Percentiles rank a stretch among this genome's conserved stretches.
Conservation (phyloP, 2,329 filamentous ascomycete species). For the Colletotrichum plurivorum region DNA sequence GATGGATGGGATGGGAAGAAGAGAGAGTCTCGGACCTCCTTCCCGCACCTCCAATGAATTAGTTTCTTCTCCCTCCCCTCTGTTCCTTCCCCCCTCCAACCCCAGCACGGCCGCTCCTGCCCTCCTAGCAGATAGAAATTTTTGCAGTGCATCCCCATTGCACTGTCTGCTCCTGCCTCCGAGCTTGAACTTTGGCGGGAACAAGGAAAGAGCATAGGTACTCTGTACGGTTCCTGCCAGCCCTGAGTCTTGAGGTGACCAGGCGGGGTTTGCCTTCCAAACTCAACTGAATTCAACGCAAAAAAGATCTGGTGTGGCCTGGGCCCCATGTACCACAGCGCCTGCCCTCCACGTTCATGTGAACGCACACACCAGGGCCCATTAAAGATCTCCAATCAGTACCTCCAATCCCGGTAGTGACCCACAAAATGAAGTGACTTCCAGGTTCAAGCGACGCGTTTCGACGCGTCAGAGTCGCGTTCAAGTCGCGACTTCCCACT, state of each 20-base stretch:
- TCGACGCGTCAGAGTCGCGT: conserved; percentile 23
- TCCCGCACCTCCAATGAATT: neutral
- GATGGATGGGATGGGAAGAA: neutral
- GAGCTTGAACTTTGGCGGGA: conserved; percentile 1
- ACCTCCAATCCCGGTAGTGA: neutral
- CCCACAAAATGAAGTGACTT: conserved; percentile 4
- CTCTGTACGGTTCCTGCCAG: too few relatives aligned
- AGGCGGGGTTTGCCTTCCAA: conserved; percentile 5
- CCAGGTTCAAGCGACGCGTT: neutral
- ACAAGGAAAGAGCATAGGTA: conserved; percentile 6
- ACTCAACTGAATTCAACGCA: neutral
- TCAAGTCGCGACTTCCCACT: conserved; percentile 28
- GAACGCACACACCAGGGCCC: neutral
- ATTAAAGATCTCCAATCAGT: neutral
- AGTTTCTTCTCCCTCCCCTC: neutral
- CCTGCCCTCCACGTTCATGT: too few relatives aligned
- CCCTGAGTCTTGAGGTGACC: neutral
- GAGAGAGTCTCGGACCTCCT: conserved; percentile 17
- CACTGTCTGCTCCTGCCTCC: neutral
- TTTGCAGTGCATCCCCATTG: conserved; percentile 30
- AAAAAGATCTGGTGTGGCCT: conserved; percentile 6
- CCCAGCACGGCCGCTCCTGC: conserved; percentile 18
- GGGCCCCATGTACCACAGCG: neutral
- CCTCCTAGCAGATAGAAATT: conserved; percentile 9
- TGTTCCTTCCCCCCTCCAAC: neutral